These are phyloP conservation scores for Fusarium graminum DNA, from an alignment of 2,329 filamentous ascomycete species.

Conservation along the genomic window DNA sequence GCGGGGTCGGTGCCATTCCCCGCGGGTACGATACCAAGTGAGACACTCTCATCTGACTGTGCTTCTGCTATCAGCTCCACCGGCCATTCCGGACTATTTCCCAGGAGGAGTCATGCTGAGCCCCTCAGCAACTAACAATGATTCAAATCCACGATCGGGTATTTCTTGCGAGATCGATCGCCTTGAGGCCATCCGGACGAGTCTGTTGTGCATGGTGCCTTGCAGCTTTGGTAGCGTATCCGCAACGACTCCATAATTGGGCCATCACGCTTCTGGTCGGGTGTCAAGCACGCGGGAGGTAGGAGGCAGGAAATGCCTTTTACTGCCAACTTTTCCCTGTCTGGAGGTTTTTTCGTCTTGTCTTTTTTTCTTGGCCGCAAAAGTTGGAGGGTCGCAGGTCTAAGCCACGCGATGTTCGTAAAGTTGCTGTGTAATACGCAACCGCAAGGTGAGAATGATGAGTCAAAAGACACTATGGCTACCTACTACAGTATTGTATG, in stretches of 20 bases:
- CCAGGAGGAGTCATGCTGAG: slow-evolving; percentile 47
- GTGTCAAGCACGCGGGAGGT: slow-evolving; percentile 38
- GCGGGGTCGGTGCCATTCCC: slow-evolving; percentile 32
- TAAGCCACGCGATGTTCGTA: slow-evolving; percentile 39
- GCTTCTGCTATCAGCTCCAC: slow-evolving; percentile 37
- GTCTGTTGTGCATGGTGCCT: slow-evolving; percentile 48
- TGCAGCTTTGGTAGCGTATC: slow-evolving; percentile 43
- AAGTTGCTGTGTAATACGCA: slow-evolving; percentile 29
- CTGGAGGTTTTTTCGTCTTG: neutral
- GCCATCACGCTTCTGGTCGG: slow-evolving; percentile 37
- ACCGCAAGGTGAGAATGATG: slow-evolving; percentile 37
- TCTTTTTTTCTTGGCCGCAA: neutral
- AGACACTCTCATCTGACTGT: slow-evolving; percentile 54
- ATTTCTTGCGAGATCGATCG: slow-evolving; percentile 49
- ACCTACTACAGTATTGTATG: slow-evolving; percentile 9
- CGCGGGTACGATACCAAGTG: slow-evolving; percentile 37
- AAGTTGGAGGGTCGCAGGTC: slow-evolving; percentile 39
- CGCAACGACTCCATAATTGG: slow-evolving; percentile 32
- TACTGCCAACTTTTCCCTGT: slow-evolving; percentile 26
- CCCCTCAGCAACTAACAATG: slow-evolving; percentile 40
- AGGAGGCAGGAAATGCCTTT: neutral
- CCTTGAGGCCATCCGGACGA: slow-evolving; percentile 29
- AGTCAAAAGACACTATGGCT: slow-evolving; percentile 34
- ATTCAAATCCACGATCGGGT: slow-evolving; percentile 49
- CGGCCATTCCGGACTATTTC: slow-evolving; percentile 31